Conservation (phyloP, 225 moss, liverwort and hornwort species). For the Thuidium tamariscinum region DNA sequence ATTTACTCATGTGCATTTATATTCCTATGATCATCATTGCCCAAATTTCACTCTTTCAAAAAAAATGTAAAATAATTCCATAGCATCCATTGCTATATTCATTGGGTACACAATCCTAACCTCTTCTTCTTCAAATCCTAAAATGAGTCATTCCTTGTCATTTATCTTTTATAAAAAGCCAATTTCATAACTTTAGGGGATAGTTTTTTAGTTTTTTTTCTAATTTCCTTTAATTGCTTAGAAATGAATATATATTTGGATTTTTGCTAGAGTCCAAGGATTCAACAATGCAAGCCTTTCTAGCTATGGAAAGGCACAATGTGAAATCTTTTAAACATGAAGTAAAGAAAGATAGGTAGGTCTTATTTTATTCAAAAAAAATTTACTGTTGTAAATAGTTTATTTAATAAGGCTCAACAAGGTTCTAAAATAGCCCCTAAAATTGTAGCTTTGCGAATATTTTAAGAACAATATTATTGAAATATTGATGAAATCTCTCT, state of each 20-base stretch:
- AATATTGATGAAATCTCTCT: not conserved
- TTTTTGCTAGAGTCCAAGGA: not conserved
- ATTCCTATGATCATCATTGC: not conserved
- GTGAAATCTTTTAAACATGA: not conserved
- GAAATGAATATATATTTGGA: accelerated
- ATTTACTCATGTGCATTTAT: accelerated
- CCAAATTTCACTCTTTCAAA: accelerated
- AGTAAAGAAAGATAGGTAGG: not conserved
- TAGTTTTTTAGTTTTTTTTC: not conserved
- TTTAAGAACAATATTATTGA: not conserved
- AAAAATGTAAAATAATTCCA: not conserved
- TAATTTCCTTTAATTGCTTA: not conserved
- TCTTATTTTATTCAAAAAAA: no score
- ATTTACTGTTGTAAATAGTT: no score
- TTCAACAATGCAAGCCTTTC: accelerated
- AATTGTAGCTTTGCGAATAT: not conserved
- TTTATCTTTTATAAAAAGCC: not conserved
- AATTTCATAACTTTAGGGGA: not conserved
- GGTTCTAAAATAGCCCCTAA: not conserved
- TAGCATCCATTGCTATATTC: not conserved
- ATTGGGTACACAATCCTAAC: not conserved
- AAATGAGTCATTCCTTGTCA: not conserved
- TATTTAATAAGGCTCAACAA: accelerated
- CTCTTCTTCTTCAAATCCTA: not conserved
- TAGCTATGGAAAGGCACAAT: accelerated